Percentiles rank a stretch among this genome's conserved stretches.
Evolutionary conservation across 345 rosid genomes (phyloP).

Genomic region (Pelargonium nanum): DNA sequence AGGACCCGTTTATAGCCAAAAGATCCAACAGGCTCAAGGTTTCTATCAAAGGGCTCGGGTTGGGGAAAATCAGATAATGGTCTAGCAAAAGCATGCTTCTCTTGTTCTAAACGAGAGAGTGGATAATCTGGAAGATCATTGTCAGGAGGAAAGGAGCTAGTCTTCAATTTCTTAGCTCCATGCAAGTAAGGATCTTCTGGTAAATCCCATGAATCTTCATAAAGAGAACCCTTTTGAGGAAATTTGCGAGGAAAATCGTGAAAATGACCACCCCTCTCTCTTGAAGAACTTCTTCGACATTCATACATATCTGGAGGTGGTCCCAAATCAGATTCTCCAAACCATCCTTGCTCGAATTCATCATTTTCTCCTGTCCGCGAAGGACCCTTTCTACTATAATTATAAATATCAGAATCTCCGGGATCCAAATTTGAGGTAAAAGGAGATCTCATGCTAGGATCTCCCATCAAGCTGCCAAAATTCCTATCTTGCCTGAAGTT

Average conservation of each 20-base stretch:
- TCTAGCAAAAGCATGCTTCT: conserved; percentile 35
- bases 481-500: conserved; percentile 40
- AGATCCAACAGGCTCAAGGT: conserved; percentile 27
- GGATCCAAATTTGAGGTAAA: conserved; percentile 28
- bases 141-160: conserved; percentile 48
- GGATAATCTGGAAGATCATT: conserved; percentile 60
- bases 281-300: conserved; percentile 38
- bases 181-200: conserved; percentile 54
- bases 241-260: conserved; percentile 36
- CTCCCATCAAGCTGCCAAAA: conserved; percentile 22
- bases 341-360: conserved; percentile 34
- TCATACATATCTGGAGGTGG: conserved; percentile 40
- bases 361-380: conserved; percentile 36
- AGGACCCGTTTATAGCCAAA: conserved; percentile 38
- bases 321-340: conserved; percentile 26
- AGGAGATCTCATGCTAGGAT: conserved; percentile 32
- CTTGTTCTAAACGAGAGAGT: conserved; percentile 47
- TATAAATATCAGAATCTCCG: conserved; percentile 41
- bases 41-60: conserved; percentile 34
- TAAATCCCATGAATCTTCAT: conserved; percentile 69
- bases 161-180: conserved; percentile 61
- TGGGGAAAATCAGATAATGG: conserved; percentile 43
- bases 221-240: conserved; percentile 29
- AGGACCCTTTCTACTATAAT: conserved; percentile 34
- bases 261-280: conserved; percentile 35